Conservation (phyloP, 768 basidiomycete genomes). For the Boletus huronensis region DNA sequence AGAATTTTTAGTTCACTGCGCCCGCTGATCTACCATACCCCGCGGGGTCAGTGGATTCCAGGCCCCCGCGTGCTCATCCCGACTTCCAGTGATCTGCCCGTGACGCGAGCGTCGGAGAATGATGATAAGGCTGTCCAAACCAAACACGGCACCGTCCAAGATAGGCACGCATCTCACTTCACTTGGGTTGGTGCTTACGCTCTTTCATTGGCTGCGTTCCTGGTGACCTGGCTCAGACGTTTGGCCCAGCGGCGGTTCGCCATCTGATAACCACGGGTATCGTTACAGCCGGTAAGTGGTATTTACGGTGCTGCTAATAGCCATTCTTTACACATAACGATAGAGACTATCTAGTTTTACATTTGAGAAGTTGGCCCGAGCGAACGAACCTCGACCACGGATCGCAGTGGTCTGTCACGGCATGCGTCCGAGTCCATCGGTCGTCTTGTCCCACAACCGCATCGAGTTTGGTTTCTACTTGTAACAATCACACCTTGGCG, state of each 20-base stretch:
- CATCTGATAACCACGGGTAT: constrained; percentile 24
- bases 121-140: background rate
- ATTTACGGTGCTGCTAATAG: constrained; percentile 38
- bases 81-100: background rate
- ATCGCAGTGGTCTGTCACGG: background rate
- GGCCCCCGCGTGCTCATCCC: background rate
- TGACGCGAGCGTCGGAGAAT: background rate
- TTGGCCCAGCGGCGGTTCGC: background rate
- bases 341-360: background rate
- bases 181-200: constrained; percentile 45
- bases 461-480: background rate
- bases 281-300: constrained; percentile 38
- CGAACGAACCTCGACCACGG: background rate
- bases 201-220: background rate
- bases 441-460: background rate
- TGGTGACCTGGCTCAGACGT: background rate
- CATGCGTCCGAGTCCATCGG: background rate
- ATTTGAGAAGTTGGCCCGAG: background rate
- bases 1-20: background rate
- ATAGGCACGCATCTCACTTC: constrained; percentile 34
- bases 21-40: background rate
- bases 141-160: background rate
- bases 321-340: background rate
- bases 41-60: background rate
- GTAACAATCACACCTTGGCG: background rate